Evolutionary conservation across 169 alveolate genomes (phyloP).

Genomic region (Plasmodium falciparum): DNA sequence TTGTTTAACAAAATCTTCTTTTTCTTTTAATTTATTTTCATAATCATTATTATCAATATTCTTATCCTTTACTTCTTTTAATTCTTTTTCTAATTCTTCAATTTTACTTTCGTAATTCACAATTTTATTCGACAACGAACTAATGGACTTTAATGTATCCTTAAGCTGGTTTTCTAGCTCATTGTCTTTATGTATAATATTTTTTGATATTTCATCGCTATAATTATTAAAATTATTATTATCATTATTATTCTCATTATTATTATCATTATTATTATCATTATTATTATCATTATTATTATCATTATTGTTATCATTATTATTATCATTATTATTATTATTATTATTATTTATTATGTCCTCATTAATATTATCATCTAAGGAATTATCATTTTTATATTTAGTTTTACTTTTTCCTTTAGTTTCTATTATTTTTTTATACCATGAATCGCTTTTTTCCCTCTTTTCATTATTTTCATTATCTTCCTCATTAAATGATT

Average conservation of each 20-base stretch:
- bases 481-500: slow-evolving; percentile 25
- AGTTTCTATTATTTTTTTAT: slow-evolving; percentile 38
- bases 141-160: slow-evolving; percentile 53
- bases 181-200: slow-evolving; percentile 1
- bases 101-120: slow-evolving; percentile 28
- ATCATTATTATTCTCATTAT: not conserved
- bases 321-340: not conserved
- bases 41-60: slow-evolving; percentile 21
- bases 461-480: slow-evolving; percentile 19
- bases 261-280: not conserved
- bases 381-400: slow-evolving; percentile 13
- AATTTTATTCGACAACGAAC: slow-evolving; percentile 34
- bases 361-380: not conserved
- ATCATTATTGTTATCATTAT: not conserved
- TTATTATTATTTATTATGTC: not conserved
- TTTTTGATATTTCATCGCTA: not conserved
- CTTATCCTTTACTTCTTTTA: slow-evolving; percentile 41
- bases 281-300: no score
- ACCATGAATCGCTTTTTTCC: slow-evolving; percentile 47
- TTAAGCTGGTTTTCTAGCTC: slow-evolving; percentile 53
- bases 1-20: slow-evolving; percentile 31
- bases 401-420: slow-evolving; percentile 9
- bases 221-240: no score
- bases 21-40: slow-evolving; percentile 49
- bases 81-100: slow-evolving; percentile 54